These are phyloP conservation scores for Aspergillus unguis DNA, from an alignment of 2,329 filamentous ascomycete species.

Conservation along the genomic window DNA sequence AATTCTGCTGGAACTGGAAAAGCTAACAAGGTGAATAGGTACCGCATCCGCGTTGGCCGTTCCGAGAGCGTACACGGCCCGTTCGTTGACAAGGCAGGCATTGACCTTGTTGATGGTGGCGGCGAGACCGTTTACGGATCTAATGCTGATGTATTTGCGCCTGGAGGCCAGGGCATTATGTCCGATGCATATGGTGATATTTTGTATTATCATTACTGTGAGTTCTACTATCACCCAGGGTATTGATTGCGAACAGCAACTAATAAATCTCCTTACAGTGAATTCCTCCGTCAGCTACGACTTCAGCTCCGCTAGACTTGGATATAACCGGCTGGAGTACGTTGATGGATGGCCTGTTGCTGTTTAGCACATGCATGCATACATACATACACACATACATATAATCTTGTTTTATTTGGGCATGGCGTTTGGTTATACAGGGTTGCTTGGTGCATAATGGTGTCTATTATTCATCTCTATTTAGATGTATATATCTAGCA, in stretches of 20 bases:
- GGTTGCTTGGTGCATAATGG: too few species aligned
- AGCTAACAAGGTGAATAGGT: conserved; percentile 34
- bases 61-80: conserved; percentile 51
- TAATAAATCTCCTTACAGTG: neutral
- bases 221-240: conserved; percentile 6
- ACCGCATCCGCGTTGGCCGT: conserved; percentile 64
- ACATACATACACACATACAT: neutral
- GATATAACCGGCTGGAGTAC: conserved; percentile 30
- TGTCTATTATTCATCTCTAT: too few species aligned
- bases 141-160: conserved; percentile 61
- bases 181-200: conserved; percentile 41
- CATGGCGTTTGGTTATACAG: too few species aligned
- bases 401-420: neutral
- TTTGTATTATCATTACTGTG: conserved; percentile 37
- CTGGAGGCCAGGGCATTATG: conserved; percentile 62
- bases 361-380: neutral
- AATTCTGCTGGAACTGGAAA: neutral
- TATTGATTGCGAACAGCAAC: too few species aligned
- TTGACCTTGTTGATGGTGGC: conserved; percentile 54
- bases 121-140: conserved; percentile 60
- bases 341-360: conserved; percentile 33
- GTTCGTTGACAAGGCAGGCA: conserved; percentile 55
- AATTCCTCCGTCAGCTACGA: conserved; percentile 29
- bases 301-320: conserved; percentile 31
- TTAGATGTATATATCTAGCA: too few species aligned